Percentiles rank a stretch among this genome's conserved stretches.
phyloP scores from a whole-genome alignment of 2,329 filamentous ascomycete species.

The Massarina eburnea region DNA sequence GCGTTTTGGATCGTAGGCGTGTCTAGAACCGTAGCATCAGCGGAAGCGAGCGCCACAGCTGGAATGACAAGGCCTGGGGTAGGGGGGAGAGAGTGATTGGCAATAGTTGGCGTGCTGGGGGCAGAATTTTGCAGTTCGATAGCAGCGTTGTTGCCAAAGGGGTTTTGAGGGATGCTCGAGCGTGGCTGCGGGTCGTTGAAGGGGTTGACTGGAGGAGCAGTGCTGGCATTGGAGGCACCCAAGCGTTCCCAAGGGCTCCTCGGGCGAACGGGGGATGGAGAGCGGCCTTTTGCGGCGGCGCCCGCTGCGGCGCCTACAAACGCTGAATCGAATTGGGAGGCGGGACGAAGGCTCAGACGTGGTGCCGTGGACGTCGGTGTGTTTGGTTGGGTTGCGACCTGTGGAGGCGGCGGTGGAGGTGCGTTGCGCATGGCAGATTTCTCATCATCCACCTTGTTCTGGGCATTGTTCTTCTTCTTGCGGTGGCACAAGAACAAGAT shows the following conservation, averaged over 20 bases:
- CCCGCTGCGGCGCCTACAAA: slow-evolving; percentile 34
- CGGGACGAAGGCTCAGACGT: slow-evolving; percentile 80
- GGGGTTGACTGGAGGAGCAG: slow-evolving; percentile 66
- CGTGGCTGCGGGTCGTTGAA: slow-evolving; percentile 61
- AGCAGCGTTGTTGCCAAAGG: slow-evolving; percentile 48
- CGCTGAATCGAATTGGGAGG: slow-evolving; percentile 81
- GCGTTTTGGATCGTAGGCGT: slow-evolving; percentile 55
- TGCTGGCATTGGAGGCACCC: slow-evolving; percentile 40
- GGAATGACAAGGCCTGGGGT: slow-evolving; percentile 33
- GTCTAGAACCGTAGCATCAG: slow-evolving; percentile 41
- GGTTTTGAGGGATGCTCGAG: slow-evolving; percentile 61
- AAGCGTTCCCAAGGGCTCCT: slow-evolving; percentile 45
- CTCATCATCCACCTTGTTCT: slow-evolving; percentile 43
- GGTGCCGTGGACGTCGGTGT: slow-evolving; percentile 59
- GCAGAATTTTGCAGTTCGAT: slow-evolving; percentile 35
- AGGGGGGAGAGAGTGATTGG: slow-evolving; percentile 24
- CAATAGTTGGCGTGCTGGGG: slow-evolving; percentile 27
- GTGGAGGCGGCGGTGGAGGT: slow-evolving; percentile 30
- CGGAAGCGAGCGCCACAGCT: slow-evolving; percentile 45
- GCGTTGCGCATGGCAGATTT: slow-evolving; percentile 39
- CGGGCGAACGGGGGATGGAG: slow-evolving; percentile 24
- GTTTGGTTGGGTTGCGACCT: slow-evolving; percentile 17
- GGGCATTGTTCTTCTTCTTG: slow-evolving; percentile 64
- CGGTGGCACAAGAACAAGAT: slow-evolving; percentile 72
- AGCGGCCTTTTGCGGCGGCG: slow-evolving; percentile 19